phyloP scores from a whole-genome alignment of 208 protist species.

The Trypanosoma rangeli region DNA sequence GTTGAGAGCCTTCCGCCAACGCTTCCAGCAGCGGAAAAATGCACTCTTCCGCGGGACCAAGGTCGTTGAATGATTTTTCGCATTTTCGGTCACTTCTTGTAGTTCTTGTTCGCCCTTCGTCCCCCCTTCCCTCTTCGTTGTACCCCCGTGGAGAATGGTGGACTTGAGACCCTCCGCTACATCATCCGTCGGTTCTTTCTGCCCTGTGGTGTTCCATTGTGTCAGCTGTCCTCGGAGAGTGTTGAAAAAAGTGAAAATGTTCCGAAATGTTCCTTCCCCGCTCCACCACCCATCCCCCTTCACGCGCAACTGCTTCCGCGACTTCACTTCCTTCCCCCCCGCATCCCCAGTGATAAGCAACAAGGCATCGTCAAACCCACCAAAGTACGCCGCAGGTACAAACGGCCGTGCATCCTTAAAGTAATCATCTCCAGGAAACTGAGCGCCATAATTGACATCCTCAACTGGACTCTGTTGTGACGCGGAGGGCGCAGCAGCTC shows the following conservation, averaged over 20 bases:
- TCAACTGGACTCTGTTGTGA: neutral
- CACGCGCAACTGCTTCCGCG: no score
- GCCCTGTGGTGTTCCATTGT: neutral
- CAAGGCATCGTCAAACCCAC: conserved; percentile 2
- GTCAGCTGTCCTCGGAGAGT: neutral
- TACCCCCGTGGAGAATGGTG: neutral
- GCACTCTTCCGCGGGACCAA: neutral
- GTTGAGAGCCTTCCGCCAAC: conserved; percentile 12
- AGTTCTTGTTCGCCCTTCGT: neutral
- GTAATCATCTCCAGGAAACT: conserved; percentile 23
- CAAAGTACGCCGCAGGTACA: conserved; percentile 13
- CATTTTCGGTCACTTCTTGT: neutral
- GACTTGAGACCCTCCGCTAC: neutral
- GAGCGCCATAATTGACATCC: neutral
- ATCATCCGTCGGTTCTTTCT: neutral
- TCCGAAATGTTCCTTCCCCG: neutral
- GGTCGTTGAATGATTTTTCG: neutral
- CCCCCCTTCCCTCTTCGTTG: neutral
- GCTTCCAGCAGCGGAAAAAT: conserved; percentile 1
- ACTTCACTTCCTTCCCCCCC: neutral
- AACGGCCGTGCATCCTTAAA: conserved; percentile 20
- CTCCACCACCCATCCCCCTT: neutral
- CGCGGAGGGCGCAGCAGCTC: neutral
- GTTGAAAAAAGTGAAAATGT: neutral
- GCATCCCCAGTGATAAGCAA: neutral